phyloP scores from a whole-genome alignment of 768 basidiomycete species.

The Mycena leptocephala region DNA sequence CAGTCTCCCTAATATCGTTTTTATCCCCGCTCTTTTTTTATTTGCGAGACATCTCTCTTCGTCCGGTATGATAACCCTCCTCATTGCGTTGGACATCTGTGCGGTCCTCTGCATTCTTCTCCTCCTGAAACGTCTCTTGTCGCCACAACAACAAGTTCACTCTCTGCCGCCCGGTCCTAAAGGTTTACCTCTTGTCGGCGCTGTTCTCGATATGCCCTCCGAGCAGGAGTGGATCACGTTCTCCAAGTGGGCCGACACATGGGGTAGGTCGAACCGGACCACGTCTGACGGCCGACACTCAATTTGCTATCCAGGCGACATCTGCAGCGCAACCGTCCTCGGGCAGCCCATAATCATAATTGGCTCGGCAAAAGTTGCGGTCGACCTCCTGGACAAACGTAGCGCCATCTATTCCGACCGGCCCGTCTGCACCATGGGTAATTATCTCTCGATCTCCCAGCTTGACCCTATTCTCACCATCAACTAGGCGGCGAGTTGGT shows the following conservation, averaged over 20 bases:
- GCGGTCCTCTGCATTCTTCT: conserved; percentile 52
- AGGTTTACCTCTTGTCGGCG: conserved; percentile 70
- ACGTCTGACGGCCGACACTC: conserved; percentile 10
- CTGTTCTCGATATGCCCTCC: conserved; percentile 67
- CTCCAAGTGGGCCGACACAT: conserved; percentile 67
- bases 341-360: conserved; percentile 74
- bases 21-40: conserved; percentile 17
- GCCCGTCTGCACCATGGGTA: conserved; percentile 56
- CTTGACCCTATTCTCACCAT: conserved; percentile 29
- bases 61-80: conserved; percentile 43
- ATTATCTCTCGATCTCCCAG: conserved; percentile 1
- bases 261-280: conserved; percentile 53
- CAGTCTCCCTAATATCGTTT: neutral
- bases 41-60: conserved; percentile 1
- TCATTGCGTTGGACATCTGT: conserved; percentile 50
- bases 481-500: conserved; percentile 69
- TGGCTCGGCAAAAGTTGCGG: conserved; percentile 65
- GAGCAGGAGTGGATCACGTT: conserved; percentile 69
- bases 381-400: conserved; percentile 78
- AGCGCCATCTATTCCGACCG: conserved; percentile 79
- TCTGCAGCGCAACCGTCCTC: conserved; percentile 72
- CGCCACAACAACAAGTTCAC: conserved; percentile 28
- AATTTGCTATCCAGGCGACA: conserved; percentile 62
- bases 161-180: conserved; percentile 51
- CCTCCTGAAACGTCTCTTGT: conserved; percentile 52